Evolutionary conservation across 805 yeast genomes (phyloP).

Genomic region (Osmozyma mogii): DNA sequence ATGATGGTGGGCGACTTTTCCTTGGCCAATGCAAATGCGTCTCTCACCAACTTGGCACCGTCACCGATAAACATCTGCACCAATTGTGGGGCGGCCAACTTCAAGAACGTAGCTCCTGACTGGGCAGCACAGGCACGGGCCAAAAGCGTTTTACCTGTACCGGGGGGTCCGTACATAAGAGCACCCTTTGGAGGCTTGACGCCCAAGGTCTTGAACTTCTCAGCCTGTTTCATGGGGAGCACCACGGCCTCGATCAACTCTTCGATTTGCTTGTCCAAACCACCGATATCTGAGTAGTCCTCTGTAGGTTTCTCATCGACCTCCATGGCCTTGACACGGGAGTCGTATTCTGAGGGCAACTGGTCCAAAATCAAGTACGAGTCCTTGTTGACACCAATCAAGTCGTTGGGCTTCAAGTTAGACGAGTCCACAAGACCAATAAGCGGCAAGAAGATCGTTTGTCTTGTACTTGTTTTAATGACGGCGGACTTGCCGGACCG

Average conservation of each 20-base stretch:
- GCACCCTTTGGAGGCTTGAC: slow-evolving; percentile 16
- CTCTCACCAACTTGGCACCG: slow-evolving; percentile 16
- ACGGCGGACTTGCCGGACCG: slow-evolving; percentile 97
- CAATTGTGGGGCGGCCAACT: slow-evolving; percentile 16
- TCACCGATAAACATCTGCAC: slow-evolving; percentile 17
- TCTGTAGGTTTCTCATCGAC: slow-evolving; percentile 98
- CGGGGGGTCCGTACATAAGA: slow-evolving; percentile 18
- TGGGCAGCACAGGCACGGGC: slow-evolving; percentile 17
- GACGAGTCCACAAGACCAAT: slow-evolving; percentile 92
- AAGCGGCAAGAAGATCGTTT: slow-evolving; percentile 91
- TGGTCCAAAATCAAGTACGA: slow-evolving; percentile 90
- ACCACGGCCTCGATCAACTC: slow-evolving; percentile 17
- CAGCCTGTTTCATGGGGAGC: slow-evolving; percentile 17
- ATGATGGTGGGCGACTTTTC: slow-evolving; percentile 17
- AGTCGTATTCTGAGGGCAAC: slow-evolving; percentile 94
- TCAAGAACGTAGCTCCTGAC: slow-evolving; percentile 14
- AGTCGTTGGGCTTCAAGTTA: slow-evolving; percentile 90
- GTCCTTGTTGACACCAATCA: slow-evolving; percentile 97
- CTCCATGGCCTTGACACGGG: slow-evolving; percentile 98
- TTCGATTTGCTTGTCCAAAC: slow-evolving; percentile 50
- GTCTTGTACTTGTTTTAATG: slow-evolving; percentile 94
- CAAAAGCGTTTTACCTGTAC: slow-evolving; percentile 16
- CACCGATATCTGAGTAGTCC: slow-evolving; percentile 96
- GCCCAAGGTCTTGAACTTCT: slow-evolving; percentile 14
- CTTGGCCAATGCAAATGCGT: slow-evolving; percentile 16